Percentiles rank a stretch among this genome's conserved stretches.
Conservation (phyloP, 1,284 basidiomycete species). For the Tilletia walkeri region DNA sequence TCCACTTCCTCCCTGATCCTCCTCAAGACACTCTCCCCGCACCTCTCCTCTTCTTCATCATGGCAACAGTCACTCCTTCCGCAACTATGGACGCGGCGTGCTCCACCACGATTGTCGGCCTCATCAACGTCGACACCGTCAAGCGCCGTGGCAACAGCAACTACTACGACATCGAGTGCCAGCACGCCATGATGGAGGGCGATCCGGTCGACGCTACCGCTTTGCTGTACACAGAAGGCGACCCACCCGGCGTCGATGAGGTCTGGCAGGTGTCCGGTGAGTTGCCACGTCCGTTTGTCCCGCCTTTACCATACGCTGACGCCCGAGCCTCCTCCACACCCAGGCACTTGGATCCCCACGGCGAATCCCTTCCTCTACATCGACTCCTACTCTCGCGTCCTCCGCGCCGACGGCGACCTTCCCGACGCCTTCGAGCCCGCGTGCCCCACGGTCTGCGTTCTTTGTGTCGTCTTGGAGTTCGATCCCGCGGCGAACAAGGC, state of each 20-base stretch:
- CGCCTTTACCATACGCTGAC: neutral
- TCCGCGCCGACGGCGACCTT: neutral
- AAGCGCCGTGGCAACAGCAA: neutral
- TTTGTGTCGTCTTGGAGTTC: neutral
- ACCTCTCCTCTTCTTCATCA: neutral
- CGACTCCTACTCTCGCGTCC: neutral
- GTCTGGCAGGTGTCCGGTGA: neutral
- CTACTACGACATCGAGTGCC: neutral
- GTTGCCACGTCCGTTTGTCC: neutral
- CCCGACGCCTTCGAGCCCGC: conserved; percentile 2
- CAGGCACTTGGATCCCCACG: neutral
- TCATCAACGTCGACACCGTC: conserved; percentile 1
- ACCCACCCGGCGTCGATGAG: neutral
- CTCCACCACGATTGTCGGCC: neutral
- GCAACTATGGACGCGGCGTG: neutral
- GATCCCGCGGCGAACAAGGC: neutral
- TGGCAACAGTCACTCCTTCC: neutral
- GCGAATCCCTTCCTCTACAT: neutral
- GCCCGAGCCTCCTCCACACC: neutral
- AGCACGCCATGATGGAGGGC: neutral
- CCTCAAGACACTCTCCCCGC: neutral
- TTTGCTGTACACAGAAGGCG: neutral
- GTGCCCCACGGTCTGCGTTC: neutral
- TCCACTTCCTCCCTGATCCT: neutral
- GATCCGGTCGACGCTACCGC: neutral